These are phyloP conservation scores for Leccinum fibrillosum DNA, from an alignment of 768 basidiomycete species.

Conservation along the genomic window DNA sequence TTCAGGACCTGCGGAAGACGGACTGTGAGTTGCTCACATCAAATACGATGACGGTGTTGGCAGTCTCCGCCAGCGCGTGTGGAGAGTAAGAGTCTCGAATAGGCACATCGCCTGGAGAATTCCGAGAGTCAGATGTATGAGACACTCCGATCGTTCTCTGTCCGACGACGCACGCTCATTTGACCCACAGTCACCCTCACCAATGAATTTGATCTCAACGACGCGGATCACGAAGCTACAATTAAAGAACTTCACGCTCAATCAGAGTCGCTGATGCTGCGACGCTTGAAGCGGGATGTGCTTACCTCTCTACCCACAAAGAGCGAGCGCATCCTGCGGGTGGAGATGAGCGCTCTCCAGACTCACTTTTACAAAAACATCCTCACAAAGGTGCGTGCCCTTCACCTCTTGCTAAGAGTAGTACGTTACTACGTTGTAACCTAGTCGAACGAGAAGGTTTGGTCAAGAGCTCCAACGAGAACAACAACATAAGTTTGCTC, in stretches of 20 bases:
- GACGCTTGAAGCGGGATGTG: slow-evolving; percentile 93
- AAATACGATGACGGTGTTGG: slow-evolving; percentile 98
- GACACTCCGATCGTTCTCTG: slow-evolving; percentile 72
- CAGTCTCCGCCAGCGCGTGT: slow-evolving; percentile 97
- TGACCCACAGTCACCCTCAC: slow-evolving; percentile 70
- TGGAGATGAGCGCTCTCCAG: slow-evolving; percentile 96
- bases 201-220: slow-evolving; percentile 93
- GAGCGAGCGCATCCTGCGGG: slow-evolving; percentile 95
- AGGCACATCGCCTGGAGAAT: no score
- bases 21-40: slow-evolving; percentile 61
- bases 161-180: slow-evolving; percentile 6
- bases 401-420: neutral
- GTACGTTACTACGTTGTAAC: neutral
- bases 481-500: slow-evolving; percentile 89
- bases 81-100: slow-evolving; percentile 70
- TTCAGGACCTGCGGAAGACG: slow-evolving; percentile 7
- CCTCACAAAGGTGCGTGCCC: slow-evolving; percentile 67
- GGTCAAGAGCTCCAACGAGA: slow-evolving; percentile 84
- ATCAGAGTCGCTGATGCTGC: slow-evolving; percentile 89
- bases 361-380: slow-evolving; percentile 99
- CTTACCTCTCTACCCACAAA: slow-evolving; percentile 95
- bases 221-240: slow-evolving; percentile 89
- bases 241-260: slow-evolving; percentile 96
- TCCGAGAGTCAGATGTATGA: no score
- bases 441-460: slow-evolving; percentile 63